Conservation (phyloP, 2,329 filamentous ascomycete species). For the Daldinia eschscholtzii region DNA sequence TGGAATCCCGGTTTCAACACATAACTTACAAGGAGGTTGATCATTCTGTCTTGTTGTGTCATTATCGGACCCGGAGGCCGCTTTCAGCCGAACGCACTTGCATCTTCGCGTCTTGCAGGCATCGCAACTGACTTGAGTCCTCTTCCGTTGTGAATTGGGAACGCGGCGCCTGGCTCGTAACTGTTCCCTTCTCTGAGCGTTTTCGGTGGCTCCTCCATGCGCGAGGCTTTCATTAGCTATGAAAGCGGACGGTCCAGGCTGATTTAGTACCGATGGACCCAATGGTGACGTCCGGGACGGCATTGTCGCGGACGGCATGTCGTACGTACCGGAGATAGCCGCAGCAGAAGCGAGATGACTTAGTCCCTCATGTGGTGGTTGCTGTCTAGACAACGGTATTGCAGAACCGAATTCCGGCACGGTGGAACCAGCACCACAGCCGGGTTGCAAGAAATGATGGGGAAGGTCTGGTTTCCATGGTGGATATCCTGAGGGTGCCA, state of each 20-base stretch:
- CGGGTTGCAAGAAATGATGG: conserved; percentile 35
- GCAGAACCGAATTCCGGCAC: conserved; percentile 10
- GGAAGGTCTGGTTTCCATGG: conserved; percentile 37
- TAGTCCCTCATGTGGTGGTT: conserved; percentile 17
- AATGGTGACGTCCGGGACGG: conserved; percentile 4
- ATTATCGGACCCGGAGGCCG: conserved; percentile 8
- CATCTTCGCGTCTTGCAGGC: conserved; percentile 55
- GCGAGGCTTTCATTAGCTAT: conserved; percentile 22
- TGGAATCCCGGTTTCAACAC: conserved; percentile 54
- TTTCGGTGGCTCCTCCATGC: background rate
- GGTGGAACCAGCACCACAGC: background rate
- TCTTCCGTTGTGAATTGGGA: conserved; percentile 52
- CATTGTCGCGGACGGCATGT: background rate
- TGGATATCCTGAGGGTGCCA: conserved; percentile 8
- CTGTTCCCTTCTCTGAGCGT: conserved; percentile 43
- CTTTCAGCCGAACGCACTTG: conserved; percentile 51
- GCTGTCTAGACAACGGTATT: conserved; percentile 9
- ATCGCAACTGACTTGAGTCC: conserved; percentile 55
- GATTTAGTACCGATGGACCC: conserved; percentile 7
- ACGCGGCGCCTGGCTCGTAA: conserved; percentile 52
- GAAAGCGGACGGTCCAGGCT: conserved; percentile 38
- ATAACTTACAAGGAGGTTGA: conserved; percentile 55
- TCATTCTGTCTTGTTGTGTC: conserved; percentile 39
- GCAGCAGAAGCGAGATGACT: conserved; percentile 38
- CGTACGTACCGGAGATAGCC: conserved; percentile 32